phyloP scores from a whole-genome alignment of 345 rosid genomes.

The Camelina sativa region DNA sequence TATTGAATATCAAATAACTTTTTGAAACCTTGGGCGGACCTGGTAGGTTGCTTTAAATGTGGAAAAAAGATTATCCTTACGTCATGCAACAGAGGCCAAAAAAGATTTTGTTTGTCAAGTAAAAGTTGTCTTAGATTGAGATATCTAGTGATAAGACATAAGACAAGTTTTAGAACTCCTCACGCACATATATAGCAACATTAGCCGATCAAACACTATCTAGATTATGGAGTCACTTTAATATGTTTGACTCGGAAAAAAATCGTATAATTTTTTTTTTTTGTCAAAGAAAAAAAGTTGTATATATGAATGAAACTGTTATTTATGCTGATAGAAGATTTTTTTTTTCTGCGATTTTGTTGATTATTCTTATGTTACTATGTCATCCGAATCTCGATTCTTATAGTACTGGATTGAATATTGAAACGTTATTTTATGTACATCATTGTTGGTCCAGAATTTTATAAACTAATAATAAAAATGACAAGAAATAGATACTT shows the following conservation, averaged over 20 bases:
- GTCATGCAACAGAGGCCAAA: slow-evolving; percentile 24
- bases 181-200: neutral
- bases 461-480: neutral
- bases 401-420: too few relatives aligned
- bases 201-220: neutral
- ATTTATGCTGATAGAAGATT: too few relatives aligned
- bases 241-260: neutral
- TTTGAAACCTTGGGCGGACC: neutral
- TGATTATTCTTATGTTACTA: neutral
- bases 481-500: neutral
- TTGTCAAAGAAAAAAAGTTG: too few relatives aligned
- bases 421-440: neutral
- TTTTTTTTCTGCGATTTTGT: neutral
- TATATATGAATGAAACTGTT: too few relatives aligned
- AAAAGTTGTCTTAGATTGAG: slow-evolving; percentile 18
- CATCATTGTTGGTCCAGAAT: neutral
- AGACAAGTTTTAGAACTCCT: neutral
- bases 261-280: too few relatives aligned
- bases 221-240: neutral
- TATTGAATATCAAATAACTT: slow-evolving; percentile 4
- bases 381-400: too few relatives aligned
- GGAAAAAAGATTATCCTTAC: neutral
- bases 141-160: slow-evolving; percentile 11
- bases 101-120: slow-evolving; percentile 27
- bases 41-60: slow-evolving; percentile 22